These are phyloP conservation scores for Cladobotryum protrusum DNA, from an alignment of 2,329 filamentous ascomycete species.

Conservation along the genomic window DNA sequence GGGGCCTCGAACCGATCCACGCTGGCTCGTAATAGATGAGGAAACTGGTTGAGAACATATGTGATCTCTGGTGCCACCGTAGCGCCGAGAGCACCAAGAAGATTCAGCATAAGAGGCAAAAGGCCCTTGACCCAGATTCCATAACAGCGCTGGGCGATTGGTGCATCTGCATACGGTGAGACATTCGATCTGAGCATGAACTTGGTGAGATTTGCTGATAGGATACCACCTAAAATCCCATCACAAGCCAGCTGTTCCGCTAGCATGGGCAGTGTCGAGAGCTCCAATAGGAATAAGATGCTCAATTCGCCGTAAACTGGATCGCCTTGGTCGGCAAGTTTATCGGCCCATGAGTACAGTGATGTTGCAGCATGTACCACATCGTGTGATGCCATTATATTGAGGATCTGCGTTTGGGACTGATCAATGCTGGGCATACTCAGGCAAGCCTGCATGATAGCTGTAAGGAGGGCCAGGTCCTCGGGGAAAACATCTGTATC, in stretches of 20 bases:
- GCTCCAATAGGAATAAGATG: conserved; percentile 78
- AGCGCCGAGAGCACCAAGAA: conserved; percentile 73
- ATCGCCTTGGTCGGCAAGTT: conserved; percentile 69
- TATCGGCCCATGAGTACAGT: conserved; percentile 90
- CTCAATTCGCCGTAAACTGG: conserved; percentile 92
- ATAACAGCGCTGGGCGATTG: conserved; percentile 67
- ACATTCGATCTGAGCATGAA: conserved; percentile 67
- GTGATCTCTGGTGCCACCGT: conserved; percentile 80
- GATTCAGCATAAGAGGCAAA: conserved; percentile 80
- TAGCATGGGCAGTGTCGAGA: conserved; percentile 72
- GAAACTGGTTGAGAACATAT: conserved; percentile 84
- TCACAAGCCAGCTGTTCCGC: conserved; percentile 89
- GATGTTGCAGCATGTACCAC: conserved; percentile 75
- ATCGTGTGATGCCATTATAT: conserved; percentile 63
- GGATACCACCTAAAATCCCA: conserved; percentile 71
- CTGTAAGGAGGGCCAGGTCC: conserved; percentile 82
- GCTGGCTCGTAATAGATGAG: conserved; percentile 67
- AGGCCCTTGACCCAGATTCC: conserved; percentile 85
- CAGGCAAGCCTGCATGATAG: conserved; percentile 78
- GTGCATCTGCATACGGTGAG: conserved; percentile 70
- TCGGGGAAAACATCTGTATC: conserved; percentile 57
- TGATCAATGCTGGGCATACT: conserved; percentile 70
- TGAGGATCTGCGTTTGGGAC: conserved; percentile 63
- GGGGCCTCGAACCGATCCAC: conserved; percentile 64
- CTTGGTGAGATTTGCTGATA: conserved; percentile 70